Evolutionary conservation across 2,329 filamentous ascomycete species (phyloP), one percentile per base, ranked within the genome.

Genomic region (Paracorniculantispora psalliotae): DNA sequence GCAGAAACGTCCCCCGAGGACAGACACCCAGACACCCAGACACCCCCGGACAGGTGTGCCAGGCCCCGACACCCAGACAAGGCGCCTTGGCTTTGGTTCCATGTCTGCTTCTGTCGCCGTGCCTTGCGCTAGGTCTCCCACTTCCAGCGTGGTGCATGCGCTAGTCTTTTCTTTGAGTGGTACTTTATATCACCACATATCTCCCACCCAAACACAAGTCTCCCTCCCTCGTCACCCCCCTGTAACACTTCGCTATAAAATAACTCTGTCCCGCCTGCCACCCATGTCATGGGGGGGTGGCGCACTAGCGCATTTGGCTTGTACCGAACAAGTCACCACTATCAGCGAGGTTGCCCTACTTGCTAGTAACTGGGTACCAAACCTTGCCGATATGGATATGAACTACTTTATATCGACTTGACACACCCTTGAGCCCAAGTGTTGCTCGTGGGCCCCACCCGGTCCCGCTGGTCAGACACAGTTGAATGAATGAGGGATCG

Each of bases 381-480:
- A 25, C 41, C 43, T 46, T 49, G 33, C 28, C 28, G 49, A 59
- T 33, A 23, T 30, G 44, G 65, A 64, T 67, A 52, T 13, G 8
- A 33, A 48, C 26, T 56, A 74, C 71, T 68, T 70, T 66, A 63
- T 64, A 66, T 68, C 62, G 71, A 74, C 72, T 61, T 70, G 50
- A 19, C 39, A 47, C 62, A 70, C 63, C 69, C 67, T 71, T 65
- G 62, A 68, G 67, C 65, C 51, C 63, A 61, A 67, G 67, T 68
- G 68, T 63, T 68, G 70, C 70, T 67, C 67, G 63, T 67, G 69
- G 69, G 30, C 26, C 69, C 68, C 71, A 71, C 72, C 69, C 65
- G 66, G 68, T 66, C 71, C 71, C 70, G 71, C 68, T 70, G 68
- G 71, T 72, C 72, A 72, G 69, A 69, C 71, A 71, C 71, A 69